Evolutionary conservation across 139 green algal species (phyloP), one percentile per base, ranked within the genome.

Genomic region (Chlamydomonas schloesseri): DNA sequence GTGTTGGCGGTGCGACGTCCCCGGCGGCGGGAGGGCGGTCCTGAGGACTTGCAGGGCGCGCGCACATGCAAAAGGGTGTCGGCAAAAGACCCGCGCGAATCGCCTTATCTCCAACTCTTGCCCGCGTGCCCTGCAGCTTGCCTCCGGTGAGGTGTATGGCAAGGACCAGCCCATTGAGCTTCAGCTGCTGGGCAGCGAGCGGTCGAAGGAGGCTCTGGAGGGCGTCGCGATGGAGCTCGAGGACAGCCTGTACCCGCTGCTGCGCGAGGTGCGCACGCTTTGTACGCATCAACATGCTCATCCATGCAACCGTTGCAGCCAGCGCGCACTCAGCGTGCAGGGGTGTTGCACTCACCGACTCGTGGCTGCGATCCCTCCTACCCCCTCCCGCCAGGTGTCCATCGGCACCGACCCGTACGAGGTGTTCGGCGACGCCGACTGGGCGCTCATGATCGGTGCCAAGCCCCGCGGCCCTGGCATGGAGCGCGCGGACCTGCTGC

Each of bases 191-290:
- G 97, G 96, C 26, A 94, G 82, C 31, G 90, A 96, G 77, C 88
- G 94, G 29, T 97, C 94, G 1, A 82, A 88, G 46, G 91, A 95
- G 81, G 96, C 97, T 13, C 91, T 99, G 26, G 96, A 99, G 92
- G 97, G 96, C 31, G 96, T 99, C 31, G 94, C 96, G 46, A 99
- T 99, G 97, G 97, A 99, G 94, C 91, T 99, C 34, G 97, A 99
- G 89, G 97, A 99, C 92, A 96, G 91, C 73, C 89, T 98, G n/a
- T 99, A 97, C 93, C 97, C 97, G 0, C 92, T 99, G 64, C 91
- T 99, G 68, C 90, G 94, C 17, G 91, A 96, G 90, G 94, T 97
- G 31, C 26, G 83, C 28, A 31, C 26, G 26, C 14, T 3, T 23
- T 4, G n/a, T n/a, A n/a, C n/a, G 18, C 60, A 28, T 15, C 60